Evolutionary conservation across 2,329 filamentous ascomycete genomes (phyloP), one percentile per base, ranked within the genome.

Genomic region (Botrytis squamosa): DNA sequence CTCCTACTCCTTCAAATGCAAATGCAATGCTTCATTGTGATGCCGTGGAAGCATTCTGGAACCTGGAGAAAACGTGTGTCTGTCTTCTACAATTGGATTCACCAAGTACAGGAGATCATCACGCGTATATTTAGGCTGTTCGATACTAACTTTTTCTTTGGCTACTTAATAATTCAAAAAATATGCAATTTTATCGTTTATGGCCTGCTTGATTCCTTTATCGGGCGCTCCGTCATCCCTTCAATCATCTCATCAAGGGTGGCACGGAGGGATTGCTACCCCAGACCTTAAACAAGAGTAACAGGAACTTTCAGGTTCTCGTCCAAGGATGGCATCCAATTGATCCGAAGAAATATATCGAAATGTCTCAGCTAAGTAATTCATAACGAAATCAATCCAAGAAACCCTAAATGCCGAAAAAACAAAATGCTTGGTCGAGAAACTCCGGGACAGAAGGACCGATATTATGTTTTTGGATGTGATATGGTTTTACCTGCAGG

Each of bases 21-120:
- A 46, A 72, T 72, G 71, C 71, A 72, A 69, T 74, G 70, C 71
- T 71, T 68, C 70, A 65, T 73, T 18, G 36, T 44, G 29, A 63
- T 49, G 70, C 55, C 42, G 44, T 69, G 64, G 64, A 74, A 74
- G 64, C 52, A 40, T 74, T 73, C 46, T 73, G 64, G 70, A 74
- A 74, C 71, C 64, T 69, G 70, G 64, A 73, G 70, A 74, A 68
- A 70, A 71, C 67, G 67, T 73, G 66, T 55, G 42, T 49, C 9
- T 68, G 46, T 25, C 49, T 59, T 29, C 44, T 52, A 72, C 59
- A 55, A 60, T 69, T 72, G 40, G 71, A 25, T 69, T 40, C 29
- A 38, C 52, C 4, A 22, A 38, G 46, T 68, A 36, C 52, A 52
- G 63, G 38, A 68, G 71, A 72, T 62, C 64, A 69, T 60, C 42